Evolutionary conservation across 2,329 filamentous ascomycete genomes (phyloP).

Genomic region (Clarireedia monteithiana): DNA sequence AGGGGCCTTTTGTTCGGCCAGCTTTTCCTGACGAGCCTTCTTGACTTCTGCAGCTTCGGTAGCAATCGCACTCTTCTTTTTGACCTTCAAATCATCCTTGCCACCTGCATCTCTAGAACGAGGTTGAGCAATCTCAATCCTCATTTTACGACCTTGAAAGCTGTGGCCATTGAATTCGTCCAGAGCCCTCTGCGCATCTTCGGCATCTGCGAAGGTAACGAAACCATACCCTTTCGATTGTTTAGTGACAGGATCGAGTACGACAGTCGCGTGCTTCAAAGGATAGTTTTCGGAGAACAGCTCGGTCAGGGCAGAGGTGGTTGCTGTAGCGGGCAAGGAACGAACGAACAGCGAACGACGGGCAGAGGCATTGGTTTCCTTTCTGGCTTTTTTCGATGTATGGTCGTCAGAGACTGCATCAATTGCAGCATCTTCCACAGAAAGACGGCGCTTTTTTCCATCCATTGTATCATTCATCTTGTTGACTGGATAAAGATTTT

Average conservation of each 20-base stretch:
- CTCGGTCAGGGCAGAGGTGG: constrained; percentile 73
- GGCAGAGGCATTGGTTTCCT: constrained; percentile 41
- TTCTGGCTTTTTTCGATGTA: constrained; percentile 47
- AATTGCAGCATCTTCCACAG: constrained; percentile 14
- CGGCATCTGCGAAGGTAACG: constrained; percentile 89
- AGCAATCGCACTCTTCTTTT: constrained; percentile 28
- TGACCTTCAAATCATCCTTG: constrained; percentile 23
- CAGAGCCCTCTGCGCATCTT: constrained; percentile 77
- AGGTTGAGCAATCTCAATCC: constrained; percentile 80
- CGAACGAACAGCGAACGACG: constrained; percentile 80
- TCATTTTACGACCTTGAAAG: constrained; percentile 74
- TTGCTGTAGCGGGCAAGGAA: constrained; percentile 69
- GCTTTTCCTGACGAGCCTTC: constrained; percentile 50
- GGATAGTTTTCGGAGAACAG: constrained; percentile 93
- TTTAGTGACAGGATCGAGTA: constrained; percentile 78
- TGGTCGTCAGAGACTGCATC: constrained; percentile 17
- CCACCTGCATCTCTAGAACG: constrained; percentile 60
- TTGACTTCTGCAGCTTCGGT: constrained; percentile 37
- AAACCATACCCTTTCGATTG: constrained; percentile 90
- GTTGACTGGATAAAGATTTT: neutral
- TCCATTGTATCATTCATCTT: constrained; percentile 12
- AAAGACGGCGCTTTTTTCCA: constrained; percentile 24
- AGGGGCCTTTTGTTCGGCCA: constrained; percentile 51
- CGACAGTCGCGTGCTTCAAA: constrained; percentile 91
- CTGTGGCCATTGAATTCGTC: constrained; percentile 71